Conservation (phyloP, 108 stramenopile genomes). For the Bacterosira constricta region DNA sequence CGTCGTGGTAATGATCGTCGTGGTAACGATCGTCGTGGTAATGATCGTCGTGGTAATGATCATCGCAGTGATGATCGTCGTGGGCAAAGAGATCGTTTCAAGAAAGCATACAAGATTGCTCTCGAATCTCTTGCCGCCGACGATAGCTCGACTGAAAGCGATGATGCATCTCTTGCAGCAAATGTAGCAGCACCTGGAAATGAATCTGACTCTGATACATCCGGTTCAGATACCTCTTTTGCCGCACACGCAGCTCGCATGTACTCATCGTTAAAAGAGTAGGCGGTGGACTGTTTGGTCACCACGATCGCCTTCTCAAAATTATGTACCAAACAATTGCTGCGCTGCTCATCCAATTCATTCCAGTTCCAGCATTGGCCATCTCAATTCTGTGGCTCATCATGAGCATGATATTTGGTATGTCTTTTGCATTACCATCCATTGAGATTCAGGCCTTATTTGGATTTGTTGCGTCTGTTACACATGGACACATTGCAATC, state of each 20-base stretch:
- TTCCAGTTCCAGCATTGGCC: too few relatives aligned
- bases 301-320: not conserved
- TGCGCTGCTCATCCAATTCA: too few relatives aligned
- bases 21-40: not conserved
- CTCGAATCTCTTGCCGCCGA: not conserved
- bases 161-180: not conserved
- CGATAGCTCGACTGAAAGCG: not conserved
- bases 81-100: not conserved
- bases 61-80: not conserved
- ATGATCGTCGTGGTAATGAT: not conserved
- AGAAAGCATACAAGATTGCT: not conserved
- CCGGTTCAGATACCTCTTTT: not conserved
- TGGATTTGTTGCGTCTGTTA: too few relatives aligned
- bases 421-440: too few relatives aligned
- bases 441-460: too few relatives aligned
- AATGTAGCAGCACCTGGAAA: not conserved
- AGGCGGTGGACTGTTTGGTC: not conserved
- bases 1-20: not conserved
- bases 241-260: not conserved
- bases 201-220: not conserved
- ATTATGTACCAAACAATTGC: too few relatives aligned
- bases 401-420: too few relatives aligned
- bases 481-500: too few relatives aligned
- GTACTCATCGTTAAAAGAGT: not conserved
- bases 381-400: too few relatives aligned